Percentiles rank a stretch among this genome's conserved stretches.
Evolutionary conservation across 2,329 filamentous ascomycete species (phyloP).

Genomic region (Pyrenochaeta sp.): DNA sequence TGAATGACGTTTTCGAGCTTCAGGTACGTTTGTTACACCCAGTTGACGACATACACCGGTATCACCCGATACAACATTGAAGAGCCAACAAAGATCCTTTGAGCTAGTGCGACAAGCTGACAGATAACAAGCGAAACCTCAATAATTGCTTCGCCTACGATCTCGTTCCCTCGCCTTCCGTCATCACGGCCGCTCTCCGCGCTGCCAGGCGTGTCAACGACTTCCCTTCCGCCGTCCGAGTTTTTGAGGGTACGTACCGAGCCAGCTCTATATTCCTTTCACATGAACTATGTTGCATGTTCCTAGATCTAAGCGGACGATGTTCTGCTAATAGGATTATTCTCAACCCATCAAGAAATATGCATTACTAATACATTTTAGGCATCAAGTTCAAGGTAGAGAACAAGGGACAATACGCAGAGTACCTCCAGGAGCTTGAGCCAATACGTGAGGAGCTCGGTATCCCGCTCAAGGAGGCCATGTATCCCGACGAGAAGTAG

Average conservation of each 20-base stretch:
- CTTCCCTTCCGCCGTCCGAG: constrained; percentile 95
- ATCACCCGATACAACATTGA: constrained; percentile 22
- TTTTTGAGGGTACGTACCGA: constrained; percentile 86
- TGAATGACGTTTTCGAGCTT: constrained; percentile 99
- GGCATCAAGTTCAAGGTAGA: constrained; percentile 99
- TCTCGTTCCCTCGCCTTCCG: constrained; percentile 92
- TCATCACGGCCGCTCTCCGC: constrained; percentile 89
- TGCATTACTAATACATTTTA: constrained; percentile 54
- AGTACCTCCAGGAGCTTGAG: constrained; percentile 95
- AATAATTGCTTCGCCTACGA: constrained; percentile 99
- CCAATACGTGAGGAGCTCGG: constrained; percentile 92
- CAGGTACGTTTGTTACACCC: constrained; percentile 71
- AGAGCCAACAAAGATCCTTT: constrained; percentile 1
- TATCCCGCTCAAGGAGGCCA: constrained; percentile 87
- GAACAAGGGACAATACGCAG: constrained; percentile 96
- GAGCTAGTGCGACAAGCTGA: constrained; percentile 23
- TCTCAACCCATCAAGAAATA: constrained; percentile 8
- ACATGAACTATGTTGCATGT: not conserved
- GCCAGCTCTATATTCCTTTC: not conserved
- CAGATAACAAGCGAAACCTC: constrained; percentile 75
- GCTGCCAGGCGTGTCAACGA: constrained; percentile 97
- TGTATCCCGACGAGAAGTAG: constrained; percentile 72
- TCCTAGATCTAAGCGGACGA: not conserved
- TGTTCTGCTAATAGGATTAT: not conserved
- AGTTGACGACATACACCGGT: constrained; percentile 14